These are phyloP conservation scores for Phytophthora nicotianae DNA, from an alignment of 352 stramenopile species.

Conservation along the genomic window DNA sequence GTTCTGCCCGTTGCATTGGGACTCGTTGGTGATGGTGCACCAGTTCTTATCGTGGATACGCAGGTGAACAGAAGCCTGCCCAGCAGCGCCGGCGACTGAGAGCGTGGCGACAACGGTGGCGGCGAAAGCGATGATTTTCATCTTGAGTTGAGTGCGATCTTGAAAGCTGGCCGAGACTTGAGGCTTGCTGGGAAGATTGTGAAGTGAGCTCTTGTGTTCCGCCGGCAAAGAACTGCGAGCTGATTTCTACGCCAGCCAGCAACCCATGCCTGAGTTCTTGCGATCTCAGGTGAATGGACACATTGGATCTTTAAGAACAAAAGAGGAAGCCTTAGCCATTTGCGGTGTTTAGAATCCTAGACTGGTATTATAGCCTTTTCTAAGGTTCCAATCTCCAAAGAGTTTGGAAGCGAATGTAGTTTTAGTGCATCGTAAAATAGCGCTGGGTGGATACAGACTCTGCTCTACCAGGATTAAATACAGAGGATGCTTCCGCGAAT, in stretches of 20 bases:
- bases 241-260: neutral
- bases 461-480: too few species aligned
- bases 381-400: too few species aligned
- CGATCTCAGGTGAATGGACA: too few species aligned
- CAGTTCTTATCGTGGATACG: constrained; percentile 13
- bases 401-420: too few species aligned
- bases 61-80: constrained; percentile 18
- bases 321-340: too few species aligned
- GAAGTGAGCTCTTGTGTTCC: constrained; percentile 14
- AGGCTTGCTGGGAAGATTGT: constrained; percentile 10
- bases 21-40: constrained; percentile 19
- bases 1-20: constrained; percentile 28
- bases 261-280: neutral
- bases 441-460: too few species aligned
- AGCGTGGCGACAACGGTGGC: constrained; percentile 1
- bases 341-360: too few species aligned
- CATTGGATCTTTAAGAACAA: neutral
- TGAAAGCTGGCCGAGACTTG: constrained; percentile 5
- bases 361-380: too few species aligned
- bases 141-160: neutral
- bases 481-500: too few species aligned
- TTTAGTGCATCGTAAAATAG: too few species aligned
- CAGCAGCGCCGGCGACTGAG: constrained; percentile 2
- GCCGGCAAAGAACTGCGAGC: neutral
- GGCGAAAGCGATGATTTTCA: constrained; percentile 20